These are phyloP conservation scores for Scutellaria barbata DNA, from an alignment of 257 asterid genomes.

Conservation along the genomic window DNA sequence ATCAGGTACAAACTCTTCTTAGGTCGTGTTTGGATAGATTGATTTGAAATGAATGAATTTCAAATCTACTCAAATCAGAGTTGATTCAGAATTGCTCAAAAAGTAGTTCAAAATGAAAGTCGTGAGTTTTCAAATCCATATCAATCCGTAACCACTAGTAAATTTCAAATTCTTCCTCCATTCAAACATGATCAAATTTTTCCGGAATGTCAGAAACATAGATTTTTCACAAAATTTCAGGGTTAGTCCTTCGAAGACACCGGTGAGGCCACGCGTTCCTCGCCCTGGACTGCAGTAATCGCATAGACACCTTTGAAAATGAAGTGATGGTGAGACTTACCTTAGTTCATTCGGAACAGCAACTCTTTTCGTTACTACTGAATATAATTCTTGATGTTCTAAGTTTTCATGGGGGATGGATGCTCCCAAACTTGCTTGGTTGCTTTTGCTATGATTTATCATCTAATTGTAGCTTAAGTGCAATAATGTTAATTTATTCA, in stretches of 20 bases:
- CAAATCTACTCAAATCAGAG: too few species aligned
- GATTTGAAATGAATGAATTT: too few species aligned
- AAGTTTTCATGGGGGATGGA: slow-evolving; percentile 31
- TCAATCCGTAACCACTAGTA: too few species aligned
- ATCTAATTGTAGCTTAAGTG: slow-evolving; percentile 26
- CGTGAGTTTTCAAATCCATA: too few species aligned
- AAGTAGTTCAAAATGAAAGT: too few species aligned
- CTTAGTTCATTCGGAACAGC: slow-evolving; percentile 40
- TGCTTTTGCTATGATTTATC: slow-evolving; percentile 29
- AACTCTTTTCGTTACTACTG: slow-evolving; percentile 34
- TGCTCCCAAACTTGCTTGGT: slow-evolving; percentile 27
- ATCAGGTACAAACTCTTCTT: slow-evolving; percentile 55
- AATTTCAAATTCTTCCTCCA: too few species aligned
- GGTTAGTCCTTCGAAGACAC: slow-evolving; percentile 98
- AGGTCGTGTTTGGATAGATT: too few species aligned
- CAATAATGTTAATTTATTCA: background rate
- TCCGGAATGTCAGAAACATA: background rate
- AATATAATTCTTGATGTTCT: slow-evolving; percentile 36
- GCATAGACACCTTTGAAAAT: slow-evolving; percentile 26
- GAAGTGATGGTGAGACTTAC: slow-evolving; percentile 38
- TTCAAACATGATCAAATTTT: background rate
- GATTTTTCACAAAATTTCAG: slow-evolving; percentile 40
- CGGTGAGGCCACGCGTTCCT: slow-evolving; percentile 75
- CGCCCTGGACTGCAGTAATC: slow-evolving; percentile 55
- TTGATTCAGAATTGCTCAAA: too few species aligned